These are phyloP conservation scores for Iris pallida DNA, from an alignment of 116 monocot species.

Conservation along the genomic window DNA sequence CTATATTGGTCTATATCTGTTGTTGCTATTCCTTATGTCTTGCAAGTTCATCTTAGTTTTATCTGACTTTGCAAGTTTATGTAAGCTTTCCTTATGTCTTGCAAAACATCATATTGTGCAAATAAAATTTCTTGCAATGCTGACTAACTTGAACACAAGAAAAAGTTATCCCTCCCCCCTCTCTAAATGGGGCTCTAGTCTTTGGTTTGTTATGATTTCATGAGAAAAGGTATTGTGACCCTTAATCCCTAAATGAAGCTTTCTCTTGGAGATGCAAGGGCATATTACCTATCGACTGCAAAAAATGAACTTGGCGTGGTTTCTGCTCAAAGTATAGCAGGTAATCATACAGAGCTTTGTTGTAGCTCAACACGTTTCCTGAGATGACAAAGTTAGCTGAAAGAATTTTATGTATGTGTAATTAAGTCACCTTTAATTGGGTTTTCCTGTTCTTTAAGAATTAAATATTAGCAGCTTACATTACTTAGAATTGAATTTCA, in stretches of 20 bases:
- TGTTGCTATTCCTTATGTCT: too few relatives aligned
- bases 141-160: too few relatives aligned
- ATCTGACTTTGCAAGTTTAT: too few relatives aligned
- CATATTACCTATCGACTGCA: conserved; percentile 96
- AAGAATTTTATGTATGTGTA: neutral
- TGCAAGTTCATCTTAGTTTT: too few relatives aligned
- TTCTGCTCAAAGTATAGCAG: conserved; percentile 84
- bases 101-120: too few relatives aligned
- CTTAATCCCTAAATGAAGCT: conserved; percentile 69
- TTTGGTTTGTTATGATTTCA: neutral
- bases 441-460: neutral
- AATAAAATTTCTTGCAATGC: too few relatives aligned
- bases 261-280: conserved; percentile 98
- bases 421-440: neutral
- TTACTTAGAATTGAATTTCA: neutral
- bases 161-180: too few relatives aligned
- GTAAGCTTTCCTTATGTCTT: too few relatives aligned
- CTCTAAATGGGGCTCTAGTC: too few relatives aligned
- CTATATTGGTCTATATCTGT: too few relatives aligned
- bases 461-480: neutral
- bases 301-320: conserved; percentile 97
- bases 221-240: conserved; percentile 16
- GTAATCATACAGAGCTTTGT: conserved; percentile 19
- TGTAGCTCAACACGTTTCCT: neutral
- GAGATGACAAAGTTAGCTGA: neutral